Percentiles rank a stretch among this genome's conserved stretches.
Evolutionary conservation across 75 land plant species (phyloP).

Genomic region (Ceratopteris richardii): DNA sequence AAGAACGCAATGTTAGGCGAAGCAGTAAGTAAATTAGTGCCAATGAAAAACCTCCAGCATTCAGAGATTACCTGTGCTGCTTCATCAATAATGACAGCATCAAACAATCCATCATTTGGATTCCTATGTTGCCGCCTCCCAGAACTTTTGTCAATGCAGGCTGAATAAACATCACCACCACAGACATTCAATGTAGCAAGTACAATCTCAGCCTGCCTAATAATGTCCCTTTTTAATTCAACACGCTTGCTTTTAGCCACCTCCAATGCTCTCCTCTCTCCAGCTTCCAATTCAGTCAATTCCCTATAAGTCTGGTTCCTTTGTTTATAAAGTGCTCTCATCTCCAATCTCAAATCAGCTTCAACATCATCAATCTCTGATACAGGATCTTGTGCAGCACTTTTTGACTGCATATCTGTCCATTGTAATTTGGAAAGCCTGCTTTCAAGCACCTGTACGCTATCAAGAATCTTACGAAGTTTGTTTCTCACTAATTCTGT

Average conservation of each 20-base stretch:
- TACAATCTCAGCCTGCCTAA: slow-evolving; percentile 82
- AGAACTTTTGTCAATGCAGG: slow-evolving; percentile 66
- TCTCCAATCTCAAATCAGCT: slow-evolving; percentile 36
- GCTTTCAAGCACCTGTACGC: slow-evolving; percentile 57
- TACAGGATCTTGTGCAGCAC: slow-evolving; percentile 2
- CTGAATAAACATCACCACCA: slow-evolving; percentile 88
- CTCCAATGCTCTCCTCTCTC: slow-evolving; percentile 53
- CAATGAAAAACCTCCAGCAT: no score
- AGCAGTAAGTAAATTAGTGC: background rate
- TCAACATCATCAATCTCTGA: slow-evolving; percentile 39
- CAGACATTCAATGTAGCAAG: slow-evolving; percentile 85
- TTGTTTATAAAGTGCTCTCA: slow-evolving; percentile 47
- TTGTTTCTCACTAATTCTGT: slow-evolving; percentile 33
- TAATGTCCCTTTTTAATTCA: slow-evolving; percentile 53
- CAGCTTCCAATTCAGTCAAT: slow-evolving; percentile 46
- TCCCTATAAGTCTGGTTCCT: slow-evolving; percentile 55
- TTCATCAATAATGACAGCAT: slow-evolving; percentile 98
- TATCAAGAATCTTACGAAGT: slow-evolving; percentile 70
- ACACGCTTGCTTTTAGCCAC: slow-evolving; percentile 41
- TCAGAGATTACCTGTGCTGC: slow-evolving; percentile 60
- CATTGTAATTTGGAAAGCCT: slow-evolving; percentile 42
- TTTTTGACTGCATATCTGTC: slow-evolving; percentile 3
- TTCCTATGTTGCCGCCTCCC: slow-evolving; percentile 21
- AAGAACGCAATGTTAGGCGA: slow-evolving; percentile 3
- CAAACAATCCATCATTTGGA: slow-evolving; percentile 58